phyloP scores from a whole-genome alignment of 768 basidiomycete species.

The Xerocomellus dryophilus region DNA sequence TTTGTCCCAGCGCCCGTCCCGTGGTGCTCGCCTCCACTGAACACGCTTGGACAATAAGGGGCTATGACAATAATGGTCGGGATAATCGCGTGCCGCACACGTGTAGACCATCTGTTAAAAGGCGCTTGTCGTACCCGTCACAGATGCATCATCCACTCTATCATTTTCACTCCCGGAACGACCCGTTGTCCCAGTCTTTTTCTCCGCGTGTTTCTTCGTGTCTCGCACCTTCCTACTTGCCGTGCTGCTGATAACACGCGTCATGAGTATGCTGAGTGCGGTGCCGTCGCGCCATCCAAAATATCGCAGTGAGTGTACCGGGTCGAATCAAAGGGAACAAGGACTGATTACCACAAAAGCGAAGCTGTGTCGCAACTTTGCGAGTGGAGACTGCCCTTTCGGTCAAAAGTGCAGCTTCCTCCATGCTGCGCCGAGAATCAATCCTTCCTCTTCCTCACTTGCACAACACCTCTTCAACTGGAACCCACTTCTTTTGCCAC shows the following conservation, averaged over 20 bases:
- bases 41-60: conserved; percentile 15
- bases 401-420: conserved; percentile 39
- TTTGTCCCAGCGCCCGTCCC: conserved; percentile 8
- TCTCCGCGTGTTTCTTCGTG: neutral
- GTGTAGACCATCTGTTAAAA: conserved; percentile 33
- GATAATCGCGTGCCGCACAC: conserved; percentile 34
- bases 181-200: neutral
- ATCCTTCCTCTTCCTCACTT: conserved; percentile 15
- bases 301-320: conserved; percentile 32
- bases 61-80: conserved; percentile 13
- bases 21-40: neutral
- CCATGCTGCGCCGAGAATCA: conserved; percentile 25
- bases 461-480: conserved; percentile 15
- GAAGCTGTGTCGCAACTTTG: conserved; percentile 38
- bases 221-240: neutral
- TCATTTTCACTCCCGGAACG: conserved; percentile 5
- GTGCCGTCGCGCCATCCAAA: conserved; percentile 19
- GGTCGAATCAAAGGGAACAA: neutral
- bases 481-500: conserved; percentile 18
- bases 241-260: conserved; percentile 4
- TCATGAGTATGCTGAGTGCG: conserved; percentile 7
- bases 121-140: conserved; percentile 19
- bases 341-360: conserved; percentile 22
- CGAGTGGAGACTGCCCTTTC: conserved; percentile 36
- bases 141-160: conserved; percentile 20